Base-by-base conservation (phyloP, 2,329 filamentous ascomycete genomes). In the Colletotrichum phormii region DNA sequence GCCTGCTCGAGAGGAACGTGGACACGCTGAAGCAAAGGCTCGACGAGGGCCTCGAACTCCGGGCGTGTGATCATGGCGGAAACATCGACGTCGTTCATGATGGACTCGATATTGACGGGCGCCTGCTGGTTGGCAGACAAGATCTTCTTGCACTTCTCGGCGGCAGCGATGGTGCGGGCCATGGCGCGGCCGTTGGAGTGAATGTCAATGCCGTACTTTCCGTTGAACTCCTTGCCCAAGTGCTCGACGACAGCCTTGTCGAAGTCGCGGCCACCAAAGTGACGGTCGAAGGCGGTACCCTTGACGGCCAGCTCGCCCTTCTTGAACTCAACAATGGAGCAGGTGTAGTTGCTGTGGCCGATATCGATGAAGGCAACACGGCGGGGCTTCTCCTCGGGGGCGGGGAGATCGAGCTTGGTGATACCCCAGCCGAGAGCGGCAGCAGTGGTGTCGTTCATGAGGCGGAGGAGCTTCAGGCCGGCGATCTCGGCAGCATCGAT, bases 81-180 rank as follows among this genome's bases (percentile, higher is more conserved):
- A 49, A 98, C 97, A 82, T 99, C 97, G 74, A 98, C 88, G 82
- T 99, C 97, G 84, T 98, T 97, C 95, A 99, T 98, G 78, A 99
- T 88, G 46, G 95, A 98, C 88, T 99, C 97, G 80, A 99, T 97
- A 89, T 95, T 98, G 83, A 99, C 85, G 62, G 96, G 95, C 22
- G 96, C 95, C 81, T 93, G 90, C 78, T 95, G 93, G 87, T 98
- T 98, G 82, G 97, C 97, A 46, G 96, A 98, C 69, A 99, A 88
- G 68, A 98, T 92, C 91, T 98, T 98, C 92, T 99, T 99, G 82
- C 97, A 87, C 90, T 98, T 98, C 89, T 99, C 97, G 67, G 95
- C 95, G 70, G 94, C 95, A 74, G 95, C 92, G 54, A 94, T 89
- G 78, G 97, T 94, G 82, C 97, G 95, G 77, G 95, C 91, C 83